A percentile compares a stretch with the other conserved stretches of the same genome.
phyloP scores from a whole-genome alignment of 257 asterid genomes.

The Plantago elongata region DNA sequence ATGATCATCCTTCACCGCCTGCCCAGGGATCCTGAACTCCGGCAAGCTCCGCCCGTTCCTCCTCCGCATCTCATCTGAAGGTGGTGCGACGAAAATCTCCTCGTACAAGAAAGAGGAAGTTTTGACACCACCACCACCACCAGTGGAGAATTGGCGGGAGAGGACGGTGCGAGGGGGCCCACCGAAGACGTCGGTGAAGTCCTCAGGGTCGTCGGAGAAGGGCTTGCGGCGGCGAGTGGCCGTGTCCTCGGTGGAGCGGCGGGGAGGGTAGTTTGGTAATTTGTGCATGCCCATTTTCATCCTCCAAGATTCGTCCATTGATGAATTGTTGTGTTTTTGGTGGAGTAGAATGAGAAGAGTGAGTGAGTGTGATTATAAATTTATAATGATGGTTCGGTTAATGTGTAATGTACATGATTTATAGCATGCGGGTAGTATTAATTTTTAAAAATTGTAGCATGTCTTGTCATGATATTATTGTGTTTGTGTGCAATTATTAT shows the following conservation, averaged over 20 bases:
- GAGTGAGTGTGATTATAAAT: not conserved
- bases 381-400: too few relatives aligned
- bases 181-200: slow-evolving; percentile 75
- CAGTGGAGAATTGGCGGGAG: slow-evolving; percentile 43
- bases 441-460: too few relatives aligned
- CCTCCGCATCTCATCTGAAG: slow-evolving; percentile 19
- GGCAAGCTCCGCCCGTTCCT: slow-evolving; percentile 52
- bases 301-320: slow-evolving; percentile 68
- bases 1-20: slow-evolving; percentile 2
- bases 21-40: slow-evolving; percentile 57
- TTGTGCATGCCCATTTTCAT: slow-evolving; percentile 53
- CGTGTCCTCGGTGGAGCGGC: slow-evolving; percentile 37
- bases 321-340: slow-evolving; percentile 12
- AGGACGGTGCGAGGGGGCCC: slow-evolving; percentile 70
- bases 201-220: slow-evolving; percentile 35
- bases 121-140: slow-evolving; percentile 18
- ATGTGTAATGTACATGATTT: too few relatives aligned
- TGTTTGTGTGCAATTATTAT: too few relatives aligned
- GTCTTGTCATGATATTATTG: too few relatives aligned
- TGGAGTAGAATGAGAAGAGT: slow-evolving; percentile 19
- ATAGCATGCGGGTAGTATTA: too few relatives aligned
- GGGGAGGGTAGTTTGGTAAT: slow-evolving; percentile 30
- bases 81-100: slow-evolving; percentile 46
- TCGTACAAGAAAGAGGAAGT: slow-evolving; percentile 40
- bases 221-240: slow-evolving; percentile 30